Percentiles rank a stretch among this genome's conserved stretches.
These are phyloP conservation scores for Pigoraptor vietnamica DNA, from an alignment of 78 protist genomes.

Conservation along the genomic window DNA sequence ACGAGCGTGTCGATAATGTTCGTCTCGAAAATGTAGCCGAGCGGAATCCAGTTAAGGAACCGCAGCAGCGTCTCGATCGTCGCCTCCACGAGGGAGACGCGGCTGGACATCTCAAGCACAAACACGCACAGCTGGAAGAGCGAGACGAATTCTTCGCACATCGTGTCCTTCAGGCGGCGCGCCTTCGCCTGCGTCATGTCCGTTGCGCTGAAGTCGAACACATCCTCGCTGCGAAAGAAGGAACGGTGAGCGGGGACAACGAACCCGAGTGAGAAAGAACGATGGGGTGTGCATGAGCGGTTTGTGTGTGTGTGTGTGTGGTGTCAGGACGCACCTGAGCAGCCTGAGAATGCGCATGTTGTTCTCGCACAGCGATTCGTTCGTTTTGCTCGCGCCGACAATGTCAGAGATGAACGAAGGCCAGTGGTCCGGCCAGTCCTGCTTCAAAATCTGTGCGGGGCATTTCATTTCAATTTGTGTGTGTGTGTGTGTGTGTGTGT, in stretches of 20 bases:
- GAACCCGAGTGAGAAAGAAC: neutral
- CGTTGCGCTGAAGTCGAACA: conserved; percentile 88
- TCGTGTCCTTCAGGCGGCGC: conserved; percentile 60
- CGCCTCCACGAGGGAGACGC: conserved; percentile 21
- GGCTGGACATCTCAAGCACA: conserved; percentile 48
- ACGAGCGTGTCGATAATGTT: conserved; percentile 32
- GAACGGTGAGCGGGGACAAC: neutral
- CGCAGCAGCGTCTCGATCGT: conserved; percentile 80
- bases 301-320: too few relatives aligned
- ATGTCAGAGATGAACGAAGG: conserved; percentile 87
- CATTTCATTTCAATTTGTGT: neutral
- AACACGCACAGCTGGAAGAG: conserved; percentile 77
- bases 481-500: too few relatives aligned
- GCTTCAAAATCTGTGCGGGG: conserved; percentile 83
- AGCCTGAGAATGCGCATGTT: conserved; percentile 86
- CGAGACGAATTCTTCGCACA: conserved; percentile 80
- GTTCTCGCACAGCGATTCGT: conserved; percentile 91
- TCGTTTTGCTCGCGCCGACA: conserved; percentile 64
- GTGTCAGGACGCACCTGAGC: conserved; percentile 33
- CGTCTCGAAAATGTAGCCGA: conserved; percentile 91
- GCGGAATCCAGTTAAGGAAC: conserved; percentile 94
- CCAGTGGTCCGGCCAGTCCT: conserved; percentile 98
- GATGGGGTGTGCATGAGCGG: neutral
- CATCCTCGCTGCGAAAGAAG: conserved; percentile 44
- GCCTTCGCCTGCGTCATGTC: conserved; percentile 82